These are phyloP conservation scores for Diaporthe citriasiana DNA, from an alignment of 2,329 filamentous ascomycete species.

Conservation along the genomic window DNA sequence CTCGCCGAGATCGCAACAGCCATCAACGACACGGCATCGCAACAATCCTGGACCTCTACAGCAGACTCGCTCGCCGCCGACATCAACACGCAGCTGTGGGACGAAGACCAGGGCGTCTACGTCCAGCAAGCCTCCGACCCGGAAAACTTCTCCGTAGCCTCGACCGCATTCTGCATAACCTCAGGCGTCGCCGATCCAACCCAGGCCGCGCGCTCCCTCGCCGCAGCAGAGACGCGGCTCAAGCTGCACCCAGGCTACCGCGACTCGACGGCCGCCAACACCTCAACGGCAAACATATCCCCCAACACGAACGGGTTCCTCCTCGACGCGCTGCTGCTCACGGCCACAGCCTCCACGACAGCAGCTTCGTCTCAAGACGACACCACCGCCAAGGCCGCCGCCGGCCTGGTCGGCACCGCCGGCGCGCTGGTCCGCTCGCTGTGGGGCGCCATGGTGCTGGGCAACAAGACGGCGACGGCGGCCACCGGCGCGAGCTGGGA, in stretches of 20 bases:
- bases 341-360: conserved; percentile 53
- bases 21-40: conserved; percentile 47
- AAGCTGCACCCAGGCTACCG: conserved; percentile 44
- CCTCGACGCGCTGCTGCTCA: conserved; percentile 45
- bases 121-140: conserved; percentile 22
- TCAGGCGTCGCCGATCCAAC: conserved; percentile 41
- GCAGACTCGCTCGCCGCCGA: conserved; percentile 42
- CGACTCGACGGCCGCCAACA: conserved; percentile 40
- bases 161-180: conserved; percentile 45
- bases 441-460: conserved; percentile 60
- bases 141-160: conserved; percentile 41
- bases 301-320: conserved; percentile 63
- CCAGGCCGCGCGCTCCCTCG: conserved; percentile 38
- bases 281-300: conserved; percentile 51
- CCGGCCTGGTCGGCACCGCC: conserved; percentile 50
- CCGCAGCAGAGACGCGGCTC: conserved; percentile 33
- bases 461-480: conserved; percentile 49
- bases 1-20: conserved; percentile 41
- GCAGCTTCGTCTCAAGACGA: conserved; percentile 41
- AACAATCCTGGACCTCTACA: conserved; percentile 36
- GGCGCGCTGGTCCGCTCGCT: conserved; percentile 45
- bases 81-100: conserved; percentile 45
- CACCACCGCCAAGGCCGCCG: conserved; percentile 46
- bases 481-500: conserved; percentile 60
- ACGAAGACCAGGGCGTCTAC: conserved; percentile 43